These are phyloP conservation scores for Fusarium sp. DNA, from an alignment of 2,329 filamentous ascomycete species.

Conservation along the genomic window DNA sequence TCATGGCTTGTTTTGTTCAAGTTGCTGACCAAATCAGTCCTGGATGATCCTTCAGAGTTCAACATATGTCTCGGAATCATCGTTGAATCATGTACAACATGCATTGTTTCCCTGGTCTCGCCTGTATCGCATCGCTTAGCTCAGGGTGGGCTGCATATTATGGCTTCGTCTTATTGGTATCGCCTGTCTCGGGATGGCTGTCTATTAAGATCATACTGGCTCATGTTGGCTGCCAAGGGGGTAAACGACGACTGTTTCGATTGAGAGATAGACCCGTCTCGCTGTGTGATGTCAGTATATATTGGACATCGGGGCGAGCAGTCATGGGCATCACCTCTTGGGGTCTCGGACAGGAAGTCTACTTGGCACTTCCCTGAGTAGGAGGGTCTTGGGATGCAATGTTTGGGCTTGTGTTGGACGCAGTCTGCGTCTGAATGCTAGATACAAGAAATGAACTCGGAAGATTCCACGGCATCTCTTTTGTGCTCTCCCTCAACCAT, in stretches of 20 bases:
- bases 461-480: conserved; percentile 16
- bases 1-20: neutral
- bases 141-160: neutral
- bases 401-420: rapidly evolving
- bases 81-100: neutral
- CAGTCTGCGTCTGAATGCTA: neutral
- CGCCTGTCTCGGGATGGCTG: neutral
- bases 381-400: neutral
- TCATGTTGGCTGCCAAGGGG: neutral
- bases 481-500: conserved; percentile 13
- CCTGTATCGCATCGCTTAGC: neutral
- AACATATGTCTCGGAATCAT: neutral
- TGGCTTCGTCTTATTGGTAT: neutral
- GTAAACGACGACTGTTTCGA: neutral
- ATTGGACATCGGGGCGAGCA: rapidly evolving
- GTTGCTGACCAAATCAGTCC: conserved; percentile 14
- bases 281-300: neutral
- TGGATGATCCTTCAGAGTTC: neutral
- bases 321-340: rapidly evolving
- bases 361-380: conserved; percentile 9
- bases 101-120: neutral
- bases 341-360: rapidly evolving
- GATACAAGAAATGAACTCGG: neutral
- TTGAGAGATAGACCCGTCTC: rapidly evolving
- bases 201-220: neutral